Evolutionary conservation across 106 monocot genomes (phyloP).

Genomic region (Hemerocallis citrina): DNA sequence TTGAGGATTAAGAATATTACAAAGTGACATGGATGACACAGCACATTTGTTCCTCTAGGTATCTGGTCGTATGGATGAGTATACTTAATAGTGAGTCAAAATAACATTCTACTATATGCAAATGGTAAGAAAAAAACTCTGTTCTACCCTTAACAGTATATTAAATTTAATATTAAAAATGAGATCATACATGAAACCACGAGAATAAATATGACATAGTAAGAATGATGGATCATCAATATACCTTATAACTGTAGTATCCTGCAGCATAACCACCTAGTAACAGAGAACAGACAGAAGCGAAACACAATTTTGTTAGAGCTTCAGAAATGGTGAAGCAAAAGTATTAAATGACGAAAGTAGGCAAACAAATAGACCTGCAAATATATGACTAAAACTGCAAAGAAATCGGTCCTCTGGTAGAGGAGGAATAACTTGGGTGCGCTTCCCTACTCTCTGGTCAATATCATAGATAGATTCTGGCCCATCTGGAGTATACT

Average conservation of each 20-base stretch:
- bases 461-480: conserved; percentile 82
- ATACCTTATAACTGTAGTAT: conserved; percentile 99
- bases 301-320: background rate
- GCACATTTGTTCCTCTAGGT: too few species aligned
- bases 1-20: too few species aligned
- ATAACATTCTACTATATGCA: too few species aligned
- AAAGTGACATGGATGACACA: too few species aligned
- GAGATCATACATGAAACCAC: background rate
- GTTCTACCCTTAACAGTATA: background rate
- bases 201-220: background rate
- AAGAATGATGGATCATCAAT: too few species aligned
- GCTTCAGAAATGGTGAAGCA: background rate
- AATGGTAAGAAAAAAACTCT: background rate
- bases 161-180: background rate
- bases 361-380: conserved; percentile 34
- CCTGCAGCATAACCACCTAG: conserved; percentile 99
- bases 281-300: conserved; percentile 5
- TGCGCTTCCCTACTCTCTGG: conserved; percentile 55
- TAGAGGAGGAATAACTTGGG: conserved; percentile 72
- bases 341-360: background rate
- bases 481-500: conserved; percentile 61
- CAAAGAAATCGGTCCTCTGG: conserved; percentile 93
- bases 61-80: too few species aligned
- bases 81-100: too few species aligned
- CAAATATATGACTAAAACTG: conserved; percentile 98